Percentiles rank a stretch among this genome's conserved stretches.
Evolutionary conservation across 177 flowering plant genomes (phyloP).

Genomic region (Tripterygium wilfordii): DNA sequence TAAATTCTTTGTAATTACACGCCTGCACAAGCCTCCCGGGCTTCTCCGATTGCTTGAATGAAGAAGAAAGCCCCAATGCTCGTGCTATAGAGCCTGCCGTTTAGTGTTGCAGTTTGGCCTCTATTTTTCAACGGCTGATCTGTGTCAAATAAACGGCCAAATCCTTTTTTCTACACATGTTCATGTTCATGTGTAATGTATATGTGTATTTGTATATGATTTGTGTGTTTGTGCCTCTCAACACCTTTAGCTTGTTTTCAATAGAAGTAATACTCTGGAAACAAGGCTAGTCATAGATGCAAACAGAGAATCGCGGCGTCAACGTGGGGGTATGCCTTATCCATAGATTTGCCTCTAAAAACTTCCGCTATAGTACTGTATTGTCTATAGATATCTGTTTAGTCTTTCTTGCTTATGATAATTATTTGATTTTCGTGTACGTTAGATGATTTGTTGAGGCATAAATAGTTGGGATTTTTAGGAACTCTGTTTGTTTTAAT

Average conservation of each 20-base stretch:
- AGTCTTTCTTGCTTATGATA: conserved; percentile 1
- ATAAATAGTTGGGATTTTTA: too few relatives aligned
- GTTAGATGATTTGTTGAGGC: too few relatives aligned
- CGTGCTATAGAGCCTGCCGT: conserved; percentile 45
- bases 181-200: too few relatives aligned
- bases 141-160: conserved; percentile 50
- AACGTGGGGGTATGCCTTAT: conserved; percentile 44
- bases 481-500: too few relatives aligned
- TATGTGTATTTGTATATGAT: too few relatives aligned
- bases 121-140: conserved; percentile 24
- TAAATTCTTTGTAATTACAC: too few relatives aligned
- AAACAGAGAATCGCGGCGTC: conserved; percentile 20
- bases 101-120: conserved; percentile 54
- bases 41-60: conserved; percentile 21
- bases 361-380: conserved; percentile 32
- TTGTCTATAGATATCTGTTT: not conserved
- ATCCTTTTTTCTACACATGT: conserved; percentile 11
- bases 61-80: conserved; percentile 37
- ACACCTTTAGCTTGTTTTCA: conserved; percentile 44
- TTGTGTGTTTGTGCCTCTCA: conserved; percentile 23
- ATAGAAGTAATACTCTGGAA: conserved; percentile 4
- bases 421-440: not conserved
- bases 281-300: conserved; percentile 40
- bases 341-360: conserved; percentile 46
- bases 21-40: conserved; percentile 38